Evolutionary conservation across 495 filamentous ascomycete species (phyloP).

Genomic region (Neurospora tetrasperma): DNA sequence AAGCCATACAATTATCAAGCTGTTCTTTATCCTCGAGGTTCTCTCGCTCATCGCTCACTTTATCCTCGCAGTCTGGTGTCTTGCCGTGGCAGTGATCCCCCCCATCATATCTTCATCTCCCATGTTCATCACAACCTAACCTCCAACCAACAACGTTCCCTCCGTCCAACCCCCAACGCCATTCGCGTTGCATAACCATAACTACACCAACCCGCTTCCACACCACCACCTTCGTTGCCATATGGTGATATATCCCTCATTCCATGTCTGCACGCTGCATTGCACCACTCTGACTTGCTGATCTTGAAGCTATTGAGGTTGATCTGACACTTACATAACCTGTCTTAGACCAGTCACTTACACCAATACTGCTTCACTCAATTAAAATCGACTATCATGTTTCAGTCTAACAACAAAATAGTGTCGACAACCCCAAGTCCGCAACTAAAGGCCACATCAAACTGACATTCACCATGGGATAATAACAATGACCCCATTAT

Average conservation of each 20-base stretch:
- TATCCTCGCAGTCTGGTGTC: too few relatives aligned
- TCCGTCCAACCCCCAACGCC: too few relatives aligned
- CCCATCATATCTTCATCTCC: neutral
- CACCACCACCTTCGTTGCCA: neutral
- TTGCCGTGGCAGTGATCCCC: neutral
- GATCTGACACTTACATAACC: neutral
- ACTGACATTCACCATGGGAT: conserved; percentile 7
- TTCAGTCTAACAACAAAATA: conserved; percentile 19
- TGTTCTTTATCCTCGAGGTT: neutral
- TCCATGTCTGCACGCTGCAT: neutral
- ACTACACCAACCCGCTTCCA: neutral
- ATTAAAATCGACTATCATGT: conserved; percentile 28
- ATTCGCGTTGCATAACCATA: neutral
- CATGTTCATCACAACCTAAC: neutral
- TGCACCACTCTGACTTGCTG: neutral
- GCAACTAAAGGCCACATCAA: conserved; percentile 2
- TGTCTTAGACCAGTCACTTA: neutral
- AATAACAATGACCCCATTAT: conserved; percentile 2
- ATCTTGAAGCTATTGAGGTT: neutral
- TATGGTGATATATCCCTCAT: neutral
- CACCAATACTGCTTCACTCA: conserved; percentile 1
- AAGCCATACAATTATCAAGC: neutral
- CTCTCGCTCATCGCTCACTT: too few relatives aligned
- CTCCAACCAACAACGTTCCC: neutral
- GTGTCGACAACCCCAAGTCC: conserved; percentile 8